Conservation (phyloP, 352 stramenopile species). For the Aphanomyces invadans region DNA sequence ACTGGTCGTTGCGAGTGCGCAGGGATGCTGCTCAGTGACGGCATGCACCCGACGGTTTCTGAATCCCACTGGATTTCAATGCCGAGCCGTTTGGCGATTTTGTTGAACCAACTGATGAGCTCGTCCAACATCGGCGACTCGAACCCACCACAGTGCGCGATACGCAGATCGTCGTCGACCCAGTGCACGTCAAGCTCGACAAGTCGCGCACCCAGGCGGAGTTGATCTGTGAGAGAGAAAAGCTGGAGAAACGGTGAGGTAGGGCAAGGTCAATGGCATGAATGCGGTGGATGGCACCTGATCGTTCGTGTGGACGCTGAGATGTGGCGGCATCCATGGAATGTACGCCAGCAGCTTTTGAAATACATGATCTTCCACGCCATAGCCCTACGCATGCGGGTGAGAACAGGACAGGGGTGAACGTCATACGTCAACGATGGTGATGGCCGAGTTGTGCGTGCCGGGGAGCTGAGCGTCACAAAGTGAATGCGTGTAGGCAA, state of each 20-base stretch:
- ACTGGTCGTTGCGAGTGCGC: conserved; percentile 44
- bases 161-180: conserved; percentile 53
- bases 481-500: conserved; percentile 59
- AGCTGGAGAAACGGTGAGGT: conserved; percentile 29
- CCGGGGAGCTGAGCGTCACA: conserved; percentile 57
- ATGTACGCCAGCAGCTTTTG: conserved; percentile 30
- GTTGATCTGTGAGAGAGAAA: conserved; percentile 66
- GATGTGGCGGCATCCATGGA: conserved; percentile 35
- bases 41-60: conserved; percentile 66
- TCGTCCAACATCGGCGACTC: conserved; percentile 46
- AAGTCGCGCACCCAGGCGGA: conserved; percentile 65
- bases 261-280: background rate
- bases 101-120: conserved; percentile 59
- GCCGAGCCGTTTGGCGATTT: conserved; percentile 43
- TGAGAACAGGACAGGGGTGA: background rate
- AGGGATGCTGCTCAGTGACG: conserved; percentile 69
- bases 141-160: conserved; percentile 64
- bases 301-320: conserved; percentile 63
- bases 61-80: conserved; percentile 62
- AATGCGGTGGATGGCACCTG: conserved; percentile 28
- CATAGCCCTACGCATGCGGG: conserved; percentile 50
- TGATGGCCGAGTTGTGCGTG: conserved; percentile 74
- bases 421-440: conserved; percentile 13
- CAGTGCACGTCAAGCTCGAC: conserved; percentile 81
- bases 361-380: conserved; percentile 67